Base-by-base conservation (phyloP, 345 rosid species). In the Lenwebbia sp. region DNA sequence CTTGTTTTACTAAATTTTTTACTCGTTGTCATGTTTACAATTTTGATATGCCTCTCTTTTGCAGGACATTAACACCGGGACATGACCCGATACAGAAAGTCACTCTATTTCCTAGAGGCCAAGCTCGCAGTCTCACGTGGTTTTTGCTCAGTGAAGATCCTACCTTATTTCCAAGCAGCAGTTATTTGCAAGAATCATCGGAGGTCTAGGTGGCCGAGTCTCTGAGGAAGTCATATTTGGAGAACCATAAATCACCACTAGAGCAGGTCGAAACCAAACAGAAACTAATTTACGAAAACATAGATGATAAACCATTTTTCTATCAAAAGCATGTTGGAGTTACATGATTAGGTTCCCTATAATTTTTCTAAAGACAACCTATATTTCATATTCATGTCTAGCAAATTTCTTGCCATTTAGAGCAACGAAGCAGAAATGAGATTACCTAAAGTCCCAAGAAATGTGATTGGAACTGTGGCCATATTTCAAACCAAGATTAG, bases 91-190 rank as follows among this genome's bases (percentile, higher is more conserved):
- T 95, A 40, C 95, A 93, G 90, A 95, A 93, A 81, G 98, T 93
- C 19, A 92, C 93, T 53, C 85, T 95, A 82, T 85, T 94, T 82
- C 95, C 95, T 1, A 86, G 96, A 86, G 98, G 98, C 57, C 97
- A 95, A 89, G 97, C 96, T 5, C 94, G 94, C 37, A 94, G 98
- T 14, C 93, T 95, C 17, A 94, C 96, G 58, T 93, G 96, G 97
- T 95, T 95, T 92, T 37, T 91, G 56, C 93, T 92, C 3, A 91
- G 90, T 6, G 95, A 95, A 88, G 96, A 94, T 85, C 95, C 94
- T 26, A 83, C 33, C 88, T 92, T 19, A 83, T 95, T 83, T 91
- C 94, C 37, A 94, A 90, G 86, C 92, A 92, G 37, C 97, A 94
- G 55, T 87, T 94, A 30, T 92, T 94, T 82, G 95, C 95, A 7